Conservation (phyloP, 2,329 filamentous ascomycete species). For the Reticulascus tulasneorum region DNA sequence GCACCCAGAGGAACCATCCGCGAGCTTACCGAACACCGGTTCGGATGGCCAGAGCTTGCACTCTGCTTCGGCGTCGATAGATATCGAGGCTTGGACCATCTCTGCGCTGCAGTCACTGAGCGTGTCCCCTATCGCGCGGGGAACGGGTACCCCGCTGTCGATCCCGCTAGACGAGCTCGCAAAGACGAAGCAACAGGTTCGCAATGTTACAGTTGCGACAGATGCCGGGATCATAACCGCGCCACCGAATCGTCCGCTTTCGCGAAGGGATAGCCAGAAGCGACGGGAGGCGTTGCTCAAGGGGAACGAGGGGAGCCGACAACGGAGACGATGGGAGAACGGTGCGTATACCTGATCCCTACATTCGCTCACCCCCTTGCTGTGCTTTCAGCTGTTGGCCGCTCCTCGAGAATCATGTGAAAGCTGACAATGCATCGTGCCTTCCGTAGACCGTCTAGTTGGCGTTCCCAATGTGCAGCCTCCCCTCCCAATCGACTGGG, state of each 20-base stretch:
- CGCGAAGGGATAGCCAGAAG: conserved; percentile 50
- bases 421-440: background rate
- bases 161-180: conserved; percentile 68
- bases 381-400: conserved; percentile 4
- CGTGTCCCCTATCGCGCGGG: conserved; percentile 52
- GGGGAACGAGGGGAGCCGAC: conserved; percentile 85
- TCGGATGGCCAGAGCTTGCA: background rate
- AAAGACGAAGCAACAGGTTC: conserved; percentile 1
- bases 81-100: conserved; percentile 66
- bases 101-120: conserved; percentile 52
- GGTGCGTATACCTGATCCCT: conserved; percentile 55
- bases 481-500: conserved; percentile 78
- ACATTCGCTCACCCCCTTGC: conserved; percentile 9
- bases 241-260: conserved; percentile 38
- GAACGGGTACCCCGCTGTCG: conserved; percentile 60
- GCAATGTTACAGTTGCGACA: conserved; percentile 9
- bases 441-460: conserved; percentile 68
- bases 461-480: conserved; percentile 83
- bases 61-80: conserved; percentile 32
- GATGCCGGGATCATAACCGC: conserved; percentile 11
- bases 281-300: conserved; percentile 74
- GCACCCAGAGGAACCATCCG: conserved; percentile 33
- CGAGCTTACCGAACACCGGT: too few species aligned
- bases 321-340: conserved; percentile 92
- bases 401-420: background rate